Conservation (phyloP, 768 basidiomycete genomes). For the Cyclocybe cylindracea region DNA sequence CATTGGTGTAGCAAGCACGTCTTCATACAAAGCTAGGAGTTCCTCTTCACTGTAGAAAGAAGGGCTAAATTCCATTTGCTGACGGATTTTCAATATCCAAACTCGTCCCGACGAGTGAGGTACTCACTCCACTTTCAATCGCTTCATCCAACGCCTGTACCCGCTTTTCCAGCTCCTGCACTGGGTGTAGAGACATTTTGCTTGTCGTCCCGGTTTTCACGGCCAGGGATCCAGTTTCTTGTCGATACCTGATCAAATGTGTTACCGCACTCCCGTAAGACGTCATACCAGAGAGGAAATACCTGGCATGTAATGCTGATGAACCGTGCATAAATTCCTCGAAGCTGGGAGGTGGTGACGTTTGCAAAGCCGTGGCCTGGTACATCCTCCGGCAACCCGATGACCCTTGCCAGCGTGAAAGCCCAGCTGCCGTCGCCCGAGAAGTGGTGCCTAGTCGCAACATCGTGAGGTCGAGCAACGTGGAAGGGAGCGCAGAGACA, state of each 20-base stretch:
- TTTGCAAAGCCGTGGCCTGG: slow-evolving; percentile 19
- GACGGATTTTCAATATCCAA: neutral
- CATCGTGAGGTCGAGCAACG: no score
- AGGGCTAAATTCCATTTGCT: slow-evolving; percentile 33
- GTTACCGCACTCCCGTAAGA: slow-evolving; percentile 3
- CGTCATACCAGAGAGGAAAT: neutral
- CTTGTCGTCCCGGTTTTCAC: neutral
- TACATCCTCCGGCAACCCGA: slow-evolving; percentile 16
- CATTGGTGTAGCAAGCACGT: slow-evolving; percentile 39
- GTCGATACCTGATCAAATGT: slow-evolving; percentile 4
- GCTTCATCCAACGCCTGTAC: slow-evolving; percentile 38
- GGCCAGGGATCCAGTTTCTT: no score
- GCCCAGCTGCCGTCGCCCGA: no score
- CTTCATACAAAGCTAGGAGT: slow-evolving; percentile 42
- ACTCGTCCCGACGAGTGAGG: neutral
- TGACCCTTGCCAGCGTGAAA: slow-evolving; percentile 14
- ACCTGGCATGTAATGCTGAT: slow-evolving; percentile 1
- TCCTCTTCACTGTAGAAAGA: slow-evolving; percentile 44
- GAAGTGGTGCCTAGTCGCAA: no score
- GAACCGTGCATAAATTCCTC: slow-evolving; percentile 3
- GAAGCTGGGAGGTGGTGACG: slow-evolving; percentile 1
- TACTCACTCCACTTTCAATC: slow-evolving; percentile 33
- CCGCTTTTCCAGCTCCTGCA: slow-evolving; percentile 35
- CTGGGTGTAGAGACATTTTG: slow-evolving; percentile 9
- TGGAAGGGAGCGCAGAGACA: no score